Percentiles rank a stretch among this genome's conserved stretches.
Conservation (phyloP, 257 asterid species). For the Lantana camara region DNA sequence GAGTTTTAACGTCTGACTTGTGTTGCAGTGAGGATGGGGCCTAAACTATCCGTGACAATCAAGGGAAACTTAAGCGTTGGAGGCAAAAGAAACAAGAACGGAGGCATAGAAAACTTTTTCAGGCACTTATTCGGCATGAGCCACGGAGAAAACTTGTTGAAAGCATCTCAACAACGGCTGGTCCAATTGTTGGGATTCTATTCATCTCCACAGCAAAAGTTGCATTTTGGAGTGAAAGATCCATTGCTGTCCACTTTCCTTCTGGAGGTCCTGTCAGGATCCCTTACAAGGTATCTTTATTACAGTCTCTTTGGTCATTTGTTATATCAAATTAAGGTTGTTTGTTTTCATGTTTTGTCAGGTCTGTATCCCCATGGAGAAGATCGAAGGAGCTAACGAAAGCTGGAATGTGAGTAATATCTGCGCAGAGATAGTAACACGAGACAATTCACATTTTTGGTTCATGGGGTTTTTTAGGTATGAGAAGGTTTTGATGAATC, state of each 20-base stretch:
- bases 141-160: constrained; percentile 60
- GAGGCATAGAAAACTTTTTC: constrained; percentile 76
- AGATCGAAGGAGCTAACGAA: constrained; percentile 57
- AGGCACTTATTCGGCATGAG: constrained; percentile 50
- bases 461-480: constrained; percentile 92
- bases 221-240: constrained; percentile 81
- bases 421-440: constrained; percentile 65
- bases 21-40: constrained; percentile 62
- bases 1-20: neutral
- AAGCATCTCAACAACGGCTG: constrained; percentile 91
- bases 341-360: constrained; percentile 19
- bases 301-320: too few relatives aligned
- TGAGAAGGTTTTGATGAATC: constrained; percentile 70
- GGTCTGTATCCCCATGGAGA: constrained; percentile 71
- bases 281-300: constrained; percentile 69
- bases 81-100: constrained; percentile 64
- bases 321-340: too few relatives aligned
- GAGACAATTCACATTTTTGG: constrained; percentile 82
- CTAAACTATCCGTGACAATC: constrained; percentile 70
- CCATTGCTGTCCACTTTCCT: constrained; percentile 50
- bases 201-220: constrained; percentile 68
- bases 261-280: constrained; percentile 45
- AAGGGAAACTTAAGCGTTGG: constrained; percentile 83
- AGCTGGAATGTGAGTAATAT: constrained; percentile 59
- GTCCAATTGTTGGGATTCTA: constrained; percentile 86